Evolutionary conservation across 345 rosid species (phyloP), one percentile per base, ranked within the genome.

Genomic region (Nasturtium officinale): DNA sequence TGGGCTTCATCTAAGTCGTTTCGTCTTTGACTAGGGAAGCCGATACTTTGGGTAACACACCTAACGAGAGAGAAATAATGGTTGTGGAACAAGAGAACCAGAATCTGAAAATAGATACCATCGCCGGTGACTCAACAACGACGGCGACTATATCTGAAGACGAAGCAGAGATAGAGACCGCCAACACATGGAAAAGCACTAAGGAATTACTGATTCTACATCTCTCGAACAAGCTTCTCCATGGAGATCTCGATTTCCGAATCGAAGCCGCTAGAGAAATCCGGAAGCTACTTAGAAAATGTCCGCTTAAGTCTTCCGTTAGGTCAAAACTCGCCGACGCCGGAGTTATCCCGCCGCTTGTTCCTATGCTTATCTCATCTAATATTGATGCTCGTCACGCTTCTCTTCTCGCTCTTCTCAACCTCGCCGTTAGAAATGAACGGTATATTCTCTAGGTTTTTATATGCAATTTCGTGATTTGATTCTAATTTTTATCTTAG

Each of bases 371-470:
- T 32, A 32, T 78, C 52, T 85, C 88, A 40, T 74, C 88, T 25
- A 83, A 79, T 50, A 56, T 69, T 30, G 91, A 87, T 50, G 96
- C 91, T 46, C 85, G 87, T 16, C 85, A 85, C 55, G 83, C 91
- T 59, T 87, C 91, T 56, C 90, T 89, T 58, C 87, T 89, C 21
- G 96, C 91, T 23, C 91, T 89, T 58, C 91, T 89, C 76, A 89
- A 87, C 68, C 90, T 89, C 57, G 90, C 91, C 61, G 96, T 82
- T 54, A 83, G 91, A 76, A 84, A 89, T 75, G 85, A 85, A 60
- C 76, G 87, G 89, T 85, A 63, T 51, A n/a, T n/a, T 63, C 56
- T 38, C 28, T 67, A 37, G 50, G 23, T 51, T 51, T 53, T 25
- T n/a, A 47, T 46, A 17, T 29, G 37, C 50, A 25, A 12, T 38